Evolutionary conservation across 495 filamentous ascomycete genomes (phyloP).

Genomic region (Xeromyces bisporus): DNA sequence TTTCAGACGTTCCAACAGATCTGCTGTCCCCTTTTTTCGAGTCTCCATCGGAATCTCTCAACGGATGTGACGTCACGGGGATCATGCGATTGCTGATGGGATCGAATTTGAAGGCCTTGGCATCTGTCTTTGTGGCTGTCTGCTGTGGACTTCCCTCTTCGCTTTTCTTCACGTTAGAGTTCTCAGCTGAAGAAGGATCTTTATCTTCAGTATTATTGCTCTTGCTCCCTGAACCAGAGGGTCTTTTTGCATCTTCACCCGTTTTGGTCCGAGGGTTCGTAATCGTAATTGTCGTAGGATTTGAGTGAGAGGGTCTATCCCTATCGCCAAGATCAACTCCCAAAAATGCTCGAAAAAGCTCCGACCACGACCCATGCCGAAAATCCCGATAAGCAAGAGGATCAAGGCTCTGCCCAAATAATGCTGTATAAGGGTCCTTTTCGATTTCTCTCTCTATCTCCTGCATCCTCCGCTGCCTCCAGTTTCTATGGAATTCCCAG

Average conservation of each 20-base stretch:
- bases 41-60: too few species aligned
- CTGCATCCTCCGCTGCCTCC: slow-evolving; percentile 12
- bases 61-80: too few species aligned
- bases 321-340: slow-evolving; percentile 4
- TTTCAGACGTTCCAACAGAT: neutral
- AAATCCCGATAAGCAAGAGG: slow-evolving; percentile 6
- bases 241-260: slow-evolving; percentile 1
- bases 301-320: neutral
- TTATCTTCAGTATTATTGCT: slow-evolving; percentile 1
- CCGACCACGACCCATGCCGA: slow-evolving; percentile 9
- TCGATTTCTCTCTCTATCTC: slow-evolving; percentile 20
- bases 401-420: slow-evolving; percentile 25
- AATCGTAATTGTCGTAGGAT: neutral
- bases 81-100: slow-evolving; percentile 27
- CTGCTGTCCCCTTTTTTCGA: neutral
- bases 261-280: neutral
- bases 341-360: slow-evolving; percentile 14
- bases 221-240: neutral
- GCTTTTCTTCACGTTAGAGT: neutral
- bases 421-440: slow-evolving; percentile 21
- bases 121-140: slow-evolving; percentile 1
- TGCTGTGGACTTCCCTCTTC: slow-evolving; percentile 4
- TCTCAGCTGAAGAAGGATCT: slow-evolving; percentile 2
- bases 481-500: slow-evolving; percentile 5
- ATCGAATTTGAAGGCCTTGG: slow-evolving; percentile 14